Percentiles rank a stretch among this genome's conserved stretches.
phyloP scores from a whole-genome alignment of 2,329 filamentous ascomycete genomes.

The Arthrinium phaeospermum region DNA sequence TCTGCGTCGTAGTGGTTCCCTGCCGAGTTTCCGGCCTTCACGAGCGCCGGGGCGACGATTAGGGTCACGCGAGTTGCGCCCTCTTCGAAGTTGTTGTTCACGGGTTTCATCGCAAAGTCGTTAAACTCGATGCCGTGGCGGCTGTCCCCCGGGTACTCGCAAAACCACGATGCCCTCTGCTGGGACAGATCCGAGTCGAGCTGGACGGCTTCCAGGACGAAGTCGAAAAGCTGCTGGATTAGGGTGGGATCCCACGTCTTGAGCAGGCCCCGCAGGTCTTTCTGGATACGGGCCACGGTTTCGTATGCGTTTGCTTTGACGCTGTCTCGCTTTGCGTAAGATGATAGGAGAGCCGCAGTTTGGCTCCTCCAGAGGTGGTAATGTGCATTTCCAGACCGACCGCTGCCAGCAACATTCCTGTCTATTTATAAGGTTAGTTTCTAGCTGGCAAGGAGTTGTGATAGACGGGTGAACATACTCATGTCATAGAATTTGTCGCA shows the following conservation, averaged over 20 bases:
- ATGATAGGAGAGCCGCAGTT: not conserved
- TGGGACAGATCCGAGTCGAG: not conserved
- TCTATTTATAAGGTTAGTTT: not conserved
- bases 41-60: not conserved
- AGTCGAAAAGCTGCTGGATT: not conserved
- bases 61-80: not conserved
- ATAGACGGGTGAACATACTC: not conserved
- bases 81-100: not conserved
- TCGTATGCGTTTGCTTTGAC: not conserved
- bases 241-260: not conserved
- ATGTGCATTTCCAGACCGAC: not conserved
- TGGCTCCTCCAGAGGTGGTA: not conserved
- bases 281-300: not conserved
- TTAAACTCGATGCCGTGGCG: not conserved
- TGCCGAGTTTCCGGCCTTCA: not conserved
- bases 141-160: not conserved
- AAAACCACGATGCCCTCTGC: not conserved
- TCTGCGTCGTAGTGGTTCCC: not conserved
- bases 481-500: not conserved
- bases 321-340: not conserved
- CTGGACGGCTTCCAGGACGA: not conserved
- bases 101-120: not conserved
- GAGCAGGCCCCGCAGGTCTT: not conserved
- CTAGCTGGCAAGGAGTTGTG: not conserved
- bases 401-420: not conserved